Evolutionary conservation across 2,329 filamentous ascomycete genomes (phyloP).

Genomic region (Claviceps arundinis): DNA sequence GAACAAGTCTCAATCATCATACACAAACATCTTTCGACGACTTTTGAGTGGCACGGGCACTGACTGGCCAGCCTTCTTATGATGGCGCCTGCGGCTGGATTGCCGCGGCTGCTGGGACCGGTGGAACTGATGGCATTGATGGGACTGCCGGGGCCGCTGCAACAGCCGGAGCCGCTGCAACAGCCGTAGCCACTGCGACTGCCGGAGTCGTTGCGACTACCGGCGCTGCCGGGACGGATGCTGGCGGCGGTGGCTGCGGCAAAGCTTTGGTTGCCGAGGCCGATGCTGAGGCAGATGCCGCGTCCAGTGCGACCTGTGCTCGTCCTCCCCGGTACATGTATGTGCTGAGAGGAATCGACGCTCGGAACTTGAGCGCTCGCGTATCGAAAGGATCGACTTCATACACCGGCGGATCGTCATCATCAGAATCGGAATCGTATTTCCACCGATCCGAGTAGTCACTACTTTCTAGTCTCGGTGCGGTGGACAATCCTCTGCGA

Average conservation of each 20-base stretch:
- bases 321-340: constrained; percentile 26
- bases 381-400: constrained; percentile 60
- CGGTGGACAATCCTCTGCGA: constrained; percentile 51
- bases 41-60: not conserved
- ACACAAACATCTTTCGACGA: constrained; percentile 9
- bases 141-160: constrained; percentile 8
- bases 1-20: constrained; percentile 9
- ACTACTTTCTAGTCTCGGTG: constrained; percentile 27
- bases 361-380: constrained; percentile 45
- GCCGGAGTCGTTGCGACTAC: not conserved
- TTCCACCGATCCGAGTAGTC: constrained; percentile 60
- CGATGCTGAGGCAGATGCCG: constrained; percentile 12
- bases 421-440: constrained; percentile 77
- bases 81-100: constrained; percentile 14
- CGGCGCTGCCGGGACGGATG: not conserved
- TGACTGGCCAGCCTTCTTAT: constrained; percentile 3
- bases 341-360: constrained; percentile 40
- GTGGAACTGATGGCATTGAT: not conserved
- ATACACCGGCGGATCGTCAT: constrained; percentile 64
- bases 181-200: not conserved
- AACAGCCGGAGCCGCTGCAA: too few relatives aligned
- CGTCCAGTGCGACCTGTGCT: constrained; percentile 19
- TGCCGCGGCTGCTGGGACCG: constrained; percentile 9
- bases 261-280: constrained; percentile 3
- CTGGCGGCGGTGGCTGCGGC: constrained; percentile 5